These are phyloP conservation scores for Ilyonectria mors-panacis DNA, from an alignment of 2,329 filamentous ascomycete species.

Conservation along the genomic window DNA sequence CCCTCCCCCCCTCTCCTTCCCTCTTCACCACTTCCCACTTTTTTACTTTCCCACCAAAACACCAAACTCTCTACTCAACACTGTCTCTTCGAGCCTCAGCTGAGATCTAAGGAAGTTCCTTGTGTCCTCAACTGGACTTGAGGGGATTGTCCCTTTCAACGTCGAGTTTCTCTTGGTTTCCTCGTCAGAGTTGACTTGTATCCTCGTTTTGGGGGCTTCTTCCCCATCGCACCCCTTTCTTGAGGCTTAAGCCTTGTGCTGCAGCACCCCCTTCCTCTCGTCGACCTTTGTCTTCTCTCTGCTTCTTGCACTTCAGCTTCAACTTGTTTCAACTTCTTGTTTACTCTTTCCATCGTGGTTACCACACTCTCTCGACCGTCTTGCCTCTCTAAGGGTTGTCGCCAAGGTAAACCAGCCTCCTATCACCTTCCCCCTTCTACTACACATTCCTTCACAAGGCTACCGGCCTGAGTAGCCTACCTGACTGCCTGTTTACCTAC, in stretches of 20 bases:
- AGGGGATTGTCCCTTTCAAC: neutral
- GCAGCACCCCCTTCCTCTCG: neutral
- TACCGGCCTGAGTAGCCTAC: too few species aligned
- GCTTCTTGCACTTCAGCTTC: too few species aligned
- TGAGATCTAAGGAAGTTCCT: slow-evolving; percentile 2
- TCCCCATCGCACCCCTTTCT: neutral
- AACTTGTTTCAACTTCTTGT: neutral
- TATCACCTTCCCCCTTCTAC: neutral
- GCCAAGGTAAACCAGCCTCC: too few species aligned
- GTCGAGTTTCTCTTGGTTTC: neutral
- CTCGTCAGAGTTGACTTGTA: neutral
- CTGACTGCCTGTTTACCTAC: neutral
- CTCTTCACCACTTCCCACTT: slow-evolving; percentile 4
- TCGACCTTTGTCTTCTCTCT: neutral
- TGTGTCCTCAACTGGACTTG: neutral
- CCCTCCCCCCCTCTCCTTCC: neutral
- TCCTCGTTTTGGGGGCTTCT: neutral
- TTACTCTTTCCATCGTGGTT: too few species aligned
- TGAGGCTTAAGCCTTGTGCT: neutral
- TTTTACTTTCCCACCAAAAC: neutral
- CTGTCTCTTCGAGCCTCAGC: neutral
- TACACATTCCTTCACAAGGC: too few species aligned
- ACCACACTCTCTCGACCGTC: too few species aligned
- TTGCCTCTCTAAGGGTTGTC: too few species aligned
- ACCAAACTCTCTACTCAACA: neutral